Evolutionary conservation across 768 basidiomycete species (phyloP).

Genomic region (Pisolithus albus): DNA sequence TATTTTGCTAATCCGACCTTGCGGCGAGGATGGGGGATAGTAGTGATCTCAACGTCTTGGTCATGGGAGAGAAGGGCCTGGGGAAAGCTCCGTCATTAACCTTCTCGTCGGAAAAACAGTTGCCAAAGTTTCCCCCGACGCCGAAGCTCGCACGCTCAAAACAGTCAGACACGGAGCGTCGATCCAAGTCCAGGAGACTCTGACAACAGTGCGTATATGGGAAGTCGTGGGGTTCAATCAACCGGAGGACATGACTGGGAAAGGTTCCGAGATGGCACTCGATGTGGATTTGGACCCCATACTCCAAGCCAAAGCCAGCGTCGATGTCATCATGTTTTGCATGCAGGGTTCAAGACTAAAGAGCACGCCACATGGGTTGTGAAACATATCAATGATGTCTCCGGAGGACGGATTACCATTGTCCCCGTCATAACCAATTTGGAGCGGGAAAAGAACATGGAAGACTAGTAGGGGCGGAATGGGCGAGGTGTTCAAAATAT

Average conservation of each 20-base stretch:
- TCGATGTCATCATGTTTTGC: background rate
- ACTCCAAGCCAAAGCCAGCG: background rate
- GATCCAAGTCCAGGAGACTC: too few relatives aligned
- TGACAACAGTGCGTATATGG: background rate
- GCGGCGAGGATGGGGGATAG: background rate
- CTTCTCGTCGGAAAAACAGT: conserved; percentile 17
- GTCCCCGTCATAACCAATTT: conserved; percentile 11
- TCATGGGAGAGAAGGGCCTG: conserved; percentile 5
- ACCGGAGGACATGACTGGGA: background rate
- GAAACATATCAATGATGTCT: background rate
- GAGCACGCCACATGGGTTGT: background rate
- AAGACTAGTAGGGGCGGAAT: conserved; percentile 27
- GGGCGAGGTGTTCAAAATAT: background rate
- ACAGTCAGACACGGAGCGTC: background rate
- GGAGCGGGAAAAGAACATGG: conserved; percentile 17
- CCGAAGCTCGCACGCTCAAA: conserved; percentile 19
- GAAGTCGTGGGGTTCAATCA: background rate
- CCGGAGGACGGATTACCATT: conserved; percentile 3
- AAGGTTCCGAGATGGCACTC: too few relatives aligned
- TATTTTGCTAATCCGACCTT: background rate
- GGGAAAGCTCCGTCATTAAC: conserved; percentile 31
- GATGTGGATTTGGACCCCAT: background rate
- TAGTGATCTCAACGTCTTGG: background rate
- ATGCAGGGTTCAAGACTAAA: background rate
- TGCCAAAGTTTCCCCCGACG: conserved; percentile 16